These are phyloP conservation scores for Phytophthora sp. DNA, from an alignment of 352 stramenopile genomes.

Conservation along the genomic window DNA sequence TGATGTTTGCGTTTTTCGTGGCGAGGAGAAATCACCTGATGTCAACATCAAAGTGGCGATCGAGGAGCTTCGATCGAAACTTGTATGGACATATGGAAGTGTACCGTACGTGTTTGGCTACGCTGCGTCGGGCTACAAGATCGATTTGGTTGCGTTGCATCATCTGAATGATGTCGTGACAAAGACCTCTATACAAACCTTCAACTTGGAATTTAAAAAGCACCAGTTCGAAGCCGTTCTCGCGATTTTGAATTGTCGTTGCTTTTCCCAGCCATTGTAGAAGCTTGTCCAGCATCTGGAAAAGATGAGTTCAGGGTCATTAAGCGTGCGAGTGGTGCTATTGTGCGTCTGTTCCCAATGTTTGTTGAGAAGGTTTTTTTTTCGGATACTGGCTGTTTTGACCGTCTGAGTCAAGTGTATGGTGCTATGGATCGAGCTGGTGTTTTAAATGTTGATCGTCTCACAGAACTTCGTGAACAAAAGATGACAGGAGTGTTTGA, in stretches of 20 bases:
- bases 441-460: constrained; percentile 23
- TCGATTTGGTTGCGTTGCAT: constrained; percentile 17
- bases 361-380: constrained; percentile 21
- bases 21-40: constrained; percentile 19
- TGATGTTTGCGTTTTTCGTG: constrained; percentile 24
- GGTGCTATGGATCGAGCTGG: constrained; percentile 6
- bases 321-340: constrained; percentile 5
- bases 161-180: not conserved
- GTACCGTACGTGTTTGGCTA: constrained; percentile 31
- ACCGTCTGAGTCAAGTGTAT: constrained; percentile 11
- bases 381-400: constrained; percentile 7
- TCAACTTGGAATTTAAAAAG: constrained; percentile 17
- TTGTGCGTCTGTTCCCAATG: constrained; percentile 13
- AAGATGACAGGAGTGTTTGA: constrained; percentile 13
- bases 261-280: constrained; percentile 26
- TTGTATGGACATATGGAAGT: constrained; percentile 18
- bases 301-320: constrained; percentile 14
- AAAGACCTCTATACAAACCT: constrained; percentile 8
- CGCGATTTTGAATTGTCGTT: constrained; percentile 27
- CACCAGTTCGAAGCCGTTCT: constrained; percentile 18
- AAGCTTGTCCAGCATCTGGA: constrained; percentile 12
- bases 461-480: constrained; percentile 1
- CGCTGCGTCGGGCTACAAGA: too few species aligned
- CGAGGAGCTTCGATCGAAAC: constrained; percentile 14
- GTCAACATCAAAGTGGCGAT: constrained; percentile 7